Percentiles rank a stretch among this genome's conserved stretches.
phyloP scores from a whole-genome alignment of 148 eudicot species.

The Fagopyrum homotropicum region DNA sequence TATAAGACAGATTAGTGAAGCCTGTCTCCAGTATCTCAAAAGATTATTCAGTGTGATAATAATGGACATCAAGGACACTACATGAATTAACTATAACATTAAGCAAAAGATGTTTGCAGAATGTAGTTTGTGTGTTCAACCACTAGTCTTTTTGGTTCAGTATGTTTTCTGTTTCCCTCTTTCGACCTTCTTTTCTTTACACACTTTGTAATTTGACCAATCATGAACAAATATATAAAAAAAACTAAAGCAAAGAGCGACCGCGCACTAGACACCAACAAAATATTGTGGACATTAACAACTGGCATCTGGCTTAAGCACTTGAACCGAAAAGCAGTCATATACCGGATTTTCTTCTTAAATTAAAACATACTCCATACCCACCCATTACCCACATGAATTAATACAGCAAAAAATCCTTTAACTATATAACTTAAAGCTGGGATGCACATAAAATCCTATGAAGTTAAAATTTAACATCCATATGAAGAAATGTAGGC shows the following conservation, averaged over 20 bases:
- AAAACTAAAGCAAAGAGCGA: background rate
- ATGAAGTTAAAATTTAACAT: too few species aligned
- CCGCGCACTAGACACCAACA: background rate
- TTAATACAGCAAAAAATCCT: too few species aligned
- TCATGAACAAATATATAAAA: background rate
- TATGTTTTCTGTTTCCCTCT: background rate
- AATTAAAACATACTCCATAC: too few species aligned
- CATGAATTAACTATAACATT: background rate
- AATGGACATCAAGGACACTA: background rate
- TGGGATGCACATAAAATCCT: too few species aligned
- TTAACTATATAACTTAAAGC: too few species aligned
- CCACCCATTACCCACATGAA: too few species aligned
- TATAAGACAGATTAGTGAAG: background rate
- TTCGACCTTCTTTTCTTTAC: background rate
- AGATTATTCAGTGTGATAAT: background rate
- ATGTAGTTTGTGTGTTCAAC: too few species aligned
- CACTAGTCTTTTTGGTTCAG: too few species aligned
- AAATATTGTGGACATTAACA: background rate
- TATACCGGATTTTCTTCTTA: too few species aligned
- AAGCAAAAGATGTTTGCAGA: too few species aligned
- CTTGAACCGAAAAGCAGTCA: too few species aligned
- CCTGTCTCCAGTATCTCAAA: background rate
- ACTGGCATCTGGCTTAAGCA: too few species aligned
- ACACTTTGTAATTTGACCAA: background rate
- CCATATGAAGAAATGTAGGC: background rate